These are phyloP conservation scores for Dryas drummondii DNA, from an alignment of 306 rosid genomes.

Conservation along the genomic window DNA sequence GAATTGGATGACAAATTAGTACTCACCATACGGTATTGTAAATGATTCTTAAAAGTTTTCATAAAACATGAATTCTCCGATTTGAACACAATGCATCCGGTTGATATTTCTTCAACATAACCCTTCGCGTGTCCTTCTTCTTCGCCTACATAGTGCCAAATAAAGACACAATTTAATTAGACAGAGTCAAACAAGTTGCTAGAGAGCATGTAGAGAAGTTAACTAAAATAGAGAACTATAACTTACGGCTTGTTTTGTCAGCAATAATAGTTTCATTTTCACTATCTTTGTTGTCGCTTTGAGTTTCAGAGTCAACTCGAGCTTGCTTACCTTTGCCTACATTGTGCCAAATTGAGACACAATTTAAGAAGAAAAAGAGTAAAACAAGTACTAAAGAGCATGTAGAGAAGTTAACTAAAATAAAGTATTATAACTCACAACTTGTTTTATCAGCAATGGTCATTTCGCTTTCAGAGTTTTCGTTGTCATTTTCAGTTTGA, in stretches of 20 bases:
- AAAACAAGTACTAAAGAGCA: too few species aligned
- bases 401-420: background rate
- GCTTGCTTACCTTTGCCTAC: too few species aligned
- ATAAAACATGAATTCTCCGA: constrained; percentile 1
- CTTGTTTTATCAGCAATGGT: background rate
- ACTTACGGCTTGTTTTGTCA: too few species aligned
- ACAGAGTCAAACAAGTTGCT: background rate
- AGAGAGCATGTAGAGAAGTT: background rate
- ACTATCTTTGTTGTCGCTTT: too few species aligned
- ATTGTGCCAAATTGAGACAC: too few species aligned
- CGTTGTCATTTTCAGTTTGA: background rate
- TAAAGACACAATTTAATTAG: background rate
- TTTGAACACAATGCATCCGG: background rate
- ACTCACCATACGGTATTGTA: constrained; percentile 2
- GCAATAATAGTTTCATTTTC: too few species aligned
- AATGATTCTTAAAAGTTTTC: background rate
- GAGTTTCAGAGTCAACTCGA: too few species aligned
- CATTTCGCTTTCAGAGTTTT: background rate
- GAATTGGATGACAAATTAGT: background rate
- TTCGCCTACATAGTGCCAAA: background rate
- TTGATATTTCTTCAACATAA: background rate
- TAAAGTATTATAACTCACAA: background rate
- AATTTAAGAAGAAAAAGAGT: too few species aligned
- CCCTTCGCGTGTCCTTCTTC: background rate
- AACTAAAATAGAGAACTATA: too few species aligned